phyloP scores from a whole-genome alignment of 805 yeast genomes.

The Nematodospora valgi region DNA sequence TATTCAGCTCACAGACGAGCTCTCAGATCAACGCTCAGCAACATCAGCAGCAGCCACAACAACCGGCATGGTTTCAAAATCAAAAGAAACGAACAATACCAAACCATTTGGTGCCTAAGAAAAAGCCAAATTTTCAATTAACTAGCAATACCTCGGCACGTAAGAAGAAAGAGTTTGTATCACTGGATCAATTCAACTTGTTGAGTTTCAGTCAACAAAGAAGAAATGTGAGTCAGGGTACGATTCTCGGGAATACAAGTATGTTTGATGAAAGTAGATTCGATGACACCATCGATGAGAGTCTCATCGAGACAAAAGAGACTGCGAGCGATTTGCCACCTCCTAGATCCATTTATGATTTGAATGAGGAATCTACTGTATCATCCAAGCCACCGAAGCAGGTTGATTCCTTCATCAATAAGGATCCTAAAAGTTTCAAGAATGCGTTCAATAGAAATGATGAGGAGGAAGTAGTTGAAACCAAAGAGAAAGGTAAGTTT shows the following conservation, averaged over 20 bases:
- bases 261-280: conserved; percentile 10
- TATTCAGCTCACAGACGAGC: no score
- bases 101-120: conserved; percentile 39
- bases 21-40: no score
- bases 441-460: conserved; percentile 39
- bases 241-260: conserved; percentile 8
- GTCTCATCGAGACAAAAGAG: conserved; percentile 21
- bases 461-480: conserved; percentile 1
- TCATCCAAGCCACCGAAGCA: conserved; percentile 33
- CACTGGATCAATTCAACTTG: conserved; percentile 27
- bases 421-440: conserved; percentile 43
- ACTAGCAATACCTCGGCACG: not conserved
- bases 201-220: conserved; percentile 30
- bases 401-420: conserved; percentile 39
- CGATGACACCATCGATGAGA: conserved; percentile 25
- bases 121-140: conserved; percentile 38
- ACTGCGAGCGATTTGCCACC: conserved; percentile 43
- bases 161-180: conserved; percentile 1
- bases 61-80: conserved; percentile 38
- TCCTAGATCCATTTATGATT: conserved; percentile 46
- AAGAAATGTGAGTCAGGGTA: conserved; percentile 3
- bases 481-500: conserved; percentile 7
- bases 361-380: conserved; percentile 40
- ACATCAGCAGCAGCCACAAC: conserved; percentile 11
- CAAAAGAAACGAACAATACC: conserved; percentile 35